Base-by-base conservation (phyloP, 257 asterid genomes). In the Solanum okadae region DNA sequence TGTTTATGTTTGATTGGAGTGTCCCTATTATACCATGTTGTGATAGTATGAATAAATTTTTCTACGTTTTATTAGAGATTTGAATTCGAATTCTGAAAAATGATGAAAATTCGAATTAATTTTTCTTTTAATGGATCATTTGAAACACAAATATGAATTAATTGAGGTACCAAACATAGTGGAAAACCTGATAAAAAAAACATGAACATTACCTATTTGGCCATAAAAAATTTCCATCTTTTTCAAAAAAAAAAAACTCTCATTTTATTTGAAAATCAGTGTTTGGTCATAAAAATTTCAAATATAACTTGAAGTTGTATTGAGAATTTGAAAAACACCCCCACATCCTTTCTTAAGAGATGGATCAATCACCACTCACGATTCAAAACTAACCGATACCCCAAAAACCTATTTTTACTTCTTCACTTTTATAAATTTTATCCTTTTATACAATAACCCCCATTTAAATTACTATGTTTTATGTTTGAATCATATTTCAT, bases 211-310 rank as follows among this genome's bases (percentile, higher is more conserved):
- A 7, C 65, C 65, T 56, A 52, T 1, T 6, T 56, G n/a, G 2
- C 10, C n/a, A 59, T 20, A 0, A 59, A 6, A 18, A 0, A 6
- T 18, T 56, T 18, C 1, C 25, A 5, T 5, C 25, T 18, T 56
- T 56, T 56, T 56, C 4, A 0, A 20, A 20, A 6, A 31, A 31
- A 31, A 0, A 0, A 2, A 1, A 0, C 7, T 20, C 0, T 59
- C 11, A 59, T 22, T 59, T 59, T 20, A 59, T 59, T 20, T 20
- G 1, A 56, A 59, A 59, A 3, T 20, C 25, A 22, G 0, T 20
- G 25, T 59, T 20, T 20, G 12, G 11, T 20, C 25, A 59, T 59
- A 20, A 20, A 20, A 56, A 7, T 2, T 56, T 20, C 67, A 20
- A 56, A 22, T 3, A 20, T 7, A 56, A 56, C 67, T 7, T 59